Evolutionary conservation across 2,329 filamentous ascomycete species (phyloP).

Genomic region (Orbilia quercus): DNA sequence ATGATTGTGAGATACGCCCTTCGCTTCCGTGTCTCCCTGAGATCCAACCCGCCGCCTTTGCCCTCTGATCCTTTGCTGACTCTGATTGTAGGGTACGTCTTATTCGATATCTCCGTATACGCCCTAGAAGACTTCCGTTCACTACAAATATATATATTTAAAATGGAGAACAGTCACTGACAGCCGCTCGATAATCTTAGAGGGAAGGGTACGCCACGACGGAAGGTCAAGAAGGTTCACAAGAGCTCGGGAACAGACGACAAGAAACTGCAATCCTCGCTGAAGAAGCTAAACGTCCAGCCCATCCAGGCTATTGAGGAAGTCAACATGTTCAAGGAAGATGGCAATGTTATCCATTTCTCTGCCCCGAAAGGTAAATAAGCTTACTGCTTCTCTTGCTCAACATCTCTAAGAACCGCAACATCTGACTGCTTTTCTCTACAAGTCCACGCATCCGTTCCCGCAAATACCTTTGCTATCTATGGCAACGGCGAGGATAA

Average conservation of each 20-base stretch:
- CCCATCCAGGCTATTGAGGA: constrained; percentile 99
- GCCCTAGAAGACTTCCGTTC: too few relatives aligned
- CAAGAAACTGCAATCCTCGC: constrained; percentile 97
- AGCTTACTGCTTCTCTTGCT: not conserved
- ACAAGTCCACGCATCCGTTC: constrained; percentile 93
- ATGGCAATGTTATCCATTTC: constrained; percentile 99
- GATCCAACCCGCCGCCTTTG: not conserved
- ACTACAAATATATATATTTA: too few relatives aligned
- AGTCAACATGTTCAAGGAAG: constrained; percentile 99
- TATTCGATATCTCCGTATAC: not conserved
- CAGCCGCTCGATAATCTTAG: constrained; percentile 68
- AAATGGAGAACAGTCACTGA: too few relatives aligned
- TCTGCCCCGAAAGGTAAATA: constrained; percentile 90
- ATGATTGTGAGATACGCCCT: constrained; percentile 4
- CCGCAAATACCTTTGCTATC: constrained; percentile 99
- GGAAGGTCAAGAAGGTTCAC: constrained; percentile 98
- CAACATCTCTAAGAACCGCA: not conserved
- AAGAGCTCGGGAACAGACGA: constrained; percentile 93
- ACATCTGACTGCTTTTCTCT: constrained; percentile 23
- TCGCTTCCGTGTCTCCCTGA: too few relatives aligned
- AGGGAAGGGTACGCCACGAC: constrained; percentile 97
- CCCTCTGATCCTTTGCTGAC: constrained; percentile 7
- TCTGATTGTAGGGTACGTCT: constrained; percentile 46
- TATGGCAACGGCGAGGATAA: constrained; percentile 99
- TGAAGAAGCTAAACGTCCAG: constrained; percentile 99